These are phyloP conservation scores for Skeletonema tropicum DNA, from an alignment of 108 stramenopile species.

Conservation along the genomic window DNA sequence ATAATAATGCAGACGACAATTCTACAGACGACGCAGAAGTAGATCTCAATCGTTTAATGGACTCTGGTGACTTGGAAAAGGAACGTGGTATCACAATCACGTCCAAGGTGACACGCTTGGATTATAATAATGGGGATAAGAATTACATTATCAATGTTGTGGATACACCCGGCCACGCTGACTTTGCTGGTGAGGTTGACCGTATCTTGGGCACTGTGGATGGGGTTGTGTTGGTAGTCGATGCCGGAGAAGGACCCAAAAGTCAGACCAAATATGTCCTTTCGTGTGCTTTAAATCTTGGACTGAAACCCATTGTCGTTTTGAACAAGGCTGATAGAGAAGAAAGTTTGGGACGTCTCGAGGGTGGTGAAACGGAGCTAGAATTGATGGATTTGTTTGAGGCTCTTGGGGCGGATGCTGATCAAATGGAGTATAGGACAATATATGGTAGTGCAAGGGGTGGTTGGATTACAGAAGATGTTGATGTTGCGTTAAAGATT, in stretches of 20 bases:
- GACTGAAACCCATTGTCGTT: conserved; percentile 91
- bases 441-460: conserved; percentile 91
- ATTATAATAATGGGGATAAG: conserved; percentile 52
- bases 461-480: conserved; percentile 89
- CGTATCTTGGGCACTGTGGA: conserved; percentile 93
- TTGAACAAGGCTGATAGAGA: conserved; percentile 96
- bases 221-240: conserved; percentile 89
- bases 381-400: conserved; percentile 91
- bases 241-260: conserved; percentile 94
- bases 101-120: conserved; percentile 88
- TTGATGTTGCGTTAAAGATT: conserved; percentile 67
- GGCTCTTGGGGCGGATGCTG: conserved; percentile 77
- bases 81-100: conserved; percentile 98
- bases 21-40: conserved; percentile 45
- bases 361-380: conserved; percentile 87
- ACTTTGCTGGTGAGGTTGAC: conserved; percentile 96
- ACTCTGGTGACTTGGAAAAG: conserved; percentile 93
- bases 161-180: conserved; percentile 96
- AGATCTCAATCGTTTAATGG: conserved; percentile 81
- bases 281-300: conserved; percentile 82
- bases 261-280: conserved; percentile 97
- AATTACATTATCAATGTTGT: conserved; percentile 77
- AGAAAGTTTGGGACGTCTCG: conserved; percentile 79
- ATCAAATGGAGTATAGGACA: conserved; percentile 94
- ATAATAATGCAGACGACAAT: neutral